phyloP scores from a whole-genome alignment of 2,329 filamentous ascomycete species.

The Aspergillus sp. region DNA sequence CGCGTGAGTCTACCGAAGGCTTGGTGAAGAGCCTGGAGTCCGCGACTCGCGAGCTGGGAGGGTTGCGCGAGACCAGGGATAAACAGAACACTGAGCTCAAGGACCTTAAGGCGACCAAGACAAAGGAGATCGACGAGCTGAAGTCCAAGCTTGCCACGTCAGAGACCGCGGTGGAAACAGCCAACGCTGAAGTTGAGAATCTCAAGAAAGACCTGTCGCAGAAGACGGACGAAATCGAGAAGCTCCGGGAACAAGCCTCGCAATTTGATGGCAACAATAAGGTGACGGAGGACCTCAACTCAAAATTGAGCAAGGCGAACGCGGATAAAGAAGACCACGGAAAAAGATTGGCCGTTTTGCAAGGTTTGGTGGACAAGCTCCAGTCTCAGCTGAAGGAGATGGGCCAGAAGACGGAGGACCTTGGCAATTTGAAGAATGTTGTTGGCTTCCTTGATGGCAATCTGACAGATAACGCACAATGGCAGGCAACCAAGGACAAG shows the following conservation, averaged over 20 bases:
- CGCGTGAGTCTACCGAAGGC: constrained; percentile 61
- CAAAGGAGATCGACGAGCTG: constrained; percentile 37
- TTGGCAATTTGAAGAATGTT: constrained; percentile 25
- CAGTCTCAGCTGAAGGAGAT: constrained; percentile 47
- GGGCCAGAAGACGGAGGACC: constrained; percentile 28
- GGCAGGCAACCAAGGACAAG: constrained; percentile 28
- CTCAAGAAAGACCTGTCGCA: constrained; percentile 33
- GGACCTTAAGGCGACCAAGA: constrained; percentile 33
- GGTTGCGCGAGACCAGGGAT: constrained; percentile 46
- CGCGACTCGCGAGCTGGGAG: constrained; percentile 55
- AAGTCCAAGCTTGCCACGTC: constrained; percentile 26
- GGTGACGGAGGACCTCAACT: constrained; percentile 17
- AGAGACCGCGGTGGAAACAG: constrained; percentile 24
- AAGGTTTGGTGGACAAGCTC: constrained; percentile 48
- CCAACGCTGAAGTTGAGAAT: constrained; percentile 23
- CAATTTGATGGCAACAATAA: constrained; percentile 12
- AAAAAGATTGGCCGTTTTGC: constrained; percentile 48
- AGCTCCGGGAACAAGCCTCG: constrained; percentile 22
- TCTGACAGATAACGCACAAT: constrained; percentile 26
- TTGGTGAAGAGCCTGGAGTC: constrained; percentile 59
- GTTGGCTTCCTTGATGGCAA: constrained; percentile 35
- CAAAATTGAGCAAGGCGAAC: constrained; percentile 28
- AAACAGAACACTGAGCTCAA: constrained; percentile 42
- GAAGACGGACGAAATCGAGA: constrained; percentile 33
- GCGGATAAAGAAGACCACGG: constrained; percentile 35